Evolutionary conservation across 1,284 basidiomycete genomes (phyloP), one percentile per base, ranked within the genome.

Genomic region (Mycena citricolor): DNA sequence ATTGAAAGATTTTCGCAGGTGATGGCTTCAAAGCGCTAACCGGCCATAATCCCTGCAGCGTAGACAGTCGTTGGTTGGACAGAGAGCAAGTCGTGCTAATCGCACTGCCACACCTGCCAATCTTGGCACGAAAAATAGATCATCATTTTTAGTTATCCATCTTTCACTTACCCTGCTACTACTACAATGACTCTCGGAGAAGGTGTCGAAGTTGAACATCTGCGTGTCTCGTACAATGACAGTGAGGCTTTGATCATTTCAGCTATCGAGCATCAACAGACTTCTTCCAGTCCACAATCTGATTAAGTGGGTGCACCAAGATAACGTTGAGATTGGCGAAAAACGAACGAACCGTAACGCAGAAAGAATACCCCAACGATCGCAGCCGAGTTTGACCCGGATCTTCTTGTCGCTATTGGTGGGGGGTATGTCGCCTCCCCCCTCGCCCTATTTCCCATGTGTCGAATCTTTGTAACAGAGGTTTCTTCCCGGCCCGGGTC

Each of bases 401-500:
- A 89, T 60, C 65, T 90, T 51, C 70, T 92, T 58, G 76, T 92
- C 50, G 89, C 90, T 10, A 92, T 92, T 55, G 89, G 88, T 59
- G 87, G 87, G 75, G 86, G 86, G 86, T 87, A 52, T 73, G 84
- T 79, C 39, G 38, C 32, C 39, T 32, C 49, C 45, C 32, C 41
- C 33, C 29, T 47, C 34, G 36, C 40, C 34, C 23, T 26, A 42
- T 31, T 46, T 50, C 49, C 51, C 42, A 47, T 41, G 26, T n/a
- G n/a, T n/a, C n/a, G 49, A 42, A 45, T 33, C 17, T 39, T 49
- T 51, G 42, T 52, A 42, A n/a, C 63, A 88, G 93, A 39, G 93
- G 93, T 29, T 95, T 95, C 71, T 93, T 95, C 68, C 93, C 94
- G 34, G 92, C 94, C 20, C 86, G 93, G 50, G 89, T 95, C 40